phyloP scores from a whole-genome alignment of 768 basidiomycete genomes.

The Agrocybe pediades region DNA sequence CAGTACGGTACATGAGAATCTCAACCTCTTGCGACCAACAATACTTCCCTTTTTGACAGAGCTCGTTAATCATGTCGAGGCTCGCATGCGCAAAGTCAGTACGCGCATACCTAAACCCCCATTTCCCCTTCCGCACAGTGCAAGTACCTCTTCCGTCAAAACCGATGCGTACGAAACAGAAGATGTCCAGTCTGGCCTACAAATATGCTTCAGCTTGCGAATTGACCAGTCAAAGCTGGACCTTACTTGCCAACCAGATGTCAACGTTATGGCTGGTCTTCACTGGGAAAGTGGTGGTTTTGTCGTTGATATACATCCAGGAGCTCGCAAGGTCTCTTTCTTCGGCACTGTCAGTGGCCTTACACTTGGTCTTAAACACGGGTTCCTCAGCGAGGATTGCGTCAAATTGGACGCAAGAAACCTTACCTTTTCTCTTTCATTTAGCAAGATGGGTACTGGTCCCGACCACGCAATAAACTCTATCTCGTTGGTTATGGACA shows the following conservation, averaged over 20 bases:
- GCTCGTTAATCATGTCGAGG: constrained; percentile 68
- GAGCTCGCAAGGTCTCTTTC: constrained; percentile 69
- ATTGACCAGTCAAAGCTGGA: constrained; percentile 89
- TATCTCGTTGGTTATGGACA: constrained; percentile 80
- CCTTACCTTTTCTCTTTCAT: constrained; percentile 75
- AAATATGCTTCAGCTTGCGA: constrained; percentile 83
- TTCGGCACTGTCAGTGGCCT: constrained; percentile 82
- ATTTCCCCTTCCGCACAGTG: constrained; percentile 7
- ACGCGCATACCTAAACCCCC: constrained; percentile 23
- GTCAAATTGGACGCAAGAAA: constrained; percentile 81
- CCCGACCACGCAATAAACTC: constrained; percentile 42
- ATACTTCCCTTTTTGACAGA: constrained; percentile 86
- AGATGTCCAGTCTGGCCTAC: constrained; percentile 48
- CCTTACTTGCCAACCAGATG: constrained; percentile 87
- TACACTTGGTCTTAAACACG: constrained; percentile 80
- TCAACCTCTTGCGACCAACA: constrained; percentile 80
- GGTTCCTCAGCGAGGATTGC: constrained; percentile 82
- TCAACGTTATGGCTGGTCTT: constrained; percentile 86
- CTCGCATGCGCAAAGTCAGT: constrained; percentile 61
- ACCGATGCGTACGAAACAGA: constrained; percentile 18
- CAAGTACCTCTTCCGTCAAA: constrained; percentile 10
- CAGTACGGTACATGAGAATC: constrained; percentile 85
- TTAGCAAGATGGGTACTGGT: constrained; percentile 51
- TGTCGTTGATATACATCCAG: constrained; percentile 74
- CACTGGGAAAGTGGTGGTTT: constrained; percentile 97